Conservation (phyloP, 164 flowering plant genomes). For the Saururus chinensis region DNA sequence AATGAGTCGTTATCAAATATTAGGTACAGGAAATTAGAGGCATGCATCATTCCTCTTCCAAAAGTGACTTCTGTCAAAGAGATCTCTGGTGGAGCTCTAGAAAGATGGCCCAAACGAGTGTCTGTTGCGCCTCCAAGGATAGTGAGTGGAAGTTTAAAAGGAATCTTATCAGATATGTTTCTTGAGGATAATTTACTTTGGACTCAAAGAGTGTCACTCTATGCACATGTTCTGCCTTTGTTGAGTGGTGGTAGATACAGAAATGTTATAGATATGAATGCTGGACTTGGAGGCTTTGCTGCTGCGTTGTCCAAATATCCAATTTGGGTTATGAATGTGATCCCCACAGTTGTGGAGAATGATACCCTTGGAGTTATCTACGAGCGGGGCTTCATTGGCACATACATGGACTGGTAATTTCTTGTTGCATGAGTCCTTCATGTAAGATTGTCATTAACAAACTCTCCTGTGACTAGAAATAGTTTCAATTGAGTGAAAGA, state of each 20-base stretch:
- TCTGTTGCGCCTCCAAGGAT: constrained; percentile 31
- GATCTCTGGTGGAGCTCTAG: constrained; percentile 29
- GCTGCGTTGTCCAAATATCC: constrained; percentile 38
- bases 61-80: constrained; percentile 19
- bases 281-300: constrained; percentile 60
- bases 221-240: constrained; percentile 19
- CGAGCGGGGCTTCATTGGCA: constrained; percentile 65
- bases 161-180: constrained; percentile 16
- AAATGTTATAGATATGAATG: constrained; percentile 68
- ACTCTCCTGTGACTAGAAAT: not conserved
- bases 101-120: constrained; percentile 47
- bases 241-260: constrained; percentile 30
- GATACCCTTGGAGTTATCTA: constrained; percentile 40
- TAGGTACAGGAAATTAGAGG: constrained; percentile 46
- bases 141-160: constrained; percentile 7
- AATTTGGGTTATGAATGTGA: constrained; percentile 70
- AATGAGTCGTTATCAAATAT: not conserved
- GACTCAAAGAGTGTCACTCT: constrained; percentile 29
- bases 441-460: not conserved
- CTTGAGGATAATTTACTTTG: constrained; percentile 32
- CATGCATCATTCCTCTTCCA: constrained; percentile 48
- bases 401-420: constrained; percentile 51
- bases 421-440: not conserved
- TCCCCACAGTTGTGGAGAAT: constrained; percentile 28
- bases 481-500: not conserved